These are phyloP conservation scores for Ceratocystis papillata DNA, from an alignment of 2,329 filamentous ascomycete genomes.

Conservation along the genomic window DNA sequence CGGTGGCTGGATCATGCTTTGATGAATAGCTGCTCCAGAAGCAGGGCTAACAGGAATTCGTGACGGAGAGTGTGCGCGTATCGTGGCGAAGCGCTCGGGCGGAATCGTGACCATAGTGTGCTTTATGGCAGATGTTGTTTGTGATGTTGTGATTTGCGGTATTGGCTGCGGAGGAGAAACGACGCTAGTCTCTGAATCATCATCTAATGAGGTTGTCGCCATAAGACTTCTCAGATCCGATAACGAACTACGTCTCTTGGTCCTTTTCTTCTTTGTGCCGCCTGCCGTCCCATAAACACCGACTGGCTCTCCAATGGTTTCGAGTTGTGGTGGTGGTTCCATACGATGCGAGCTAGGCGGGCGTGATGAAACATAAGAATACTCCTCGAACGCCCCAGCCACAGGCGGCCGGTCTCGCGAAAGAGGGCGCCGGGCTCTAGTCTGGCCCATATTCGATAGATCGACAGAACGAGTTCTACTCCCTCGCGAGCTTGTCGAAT, in stretches of 20 bases:
- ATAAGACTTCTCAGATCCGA: constrained; percentile 71
- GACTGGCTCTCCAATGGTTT: constrained; percentile 50
- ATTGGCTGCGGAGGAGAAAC: constrained; percentile 19
- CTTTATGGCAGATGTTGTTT: constrained; percentile 22
- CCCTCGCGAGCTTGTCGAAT: constrained; percentile 23
- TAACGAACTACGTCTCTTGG: constrained; percentile 77
- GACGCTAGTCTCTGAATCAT: constrained; percentile 27
- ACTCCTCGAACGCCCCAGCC: constrained; percentile 51
- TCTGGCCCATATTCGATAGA: constrained; percentile 32
- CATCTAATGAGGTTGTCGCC: constrained; percentile 44
- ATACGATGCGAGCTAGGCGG: constrained; percentile 48
- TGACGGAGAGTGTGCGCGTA: constrained; percentile 35
- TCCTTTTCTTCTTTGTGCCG: constrained; percentile 45
- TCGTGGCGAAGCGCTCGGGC: constrained; percentile 22
- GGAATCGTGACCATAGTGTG: constrained; percentile 23
- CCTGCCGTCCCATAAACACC: constrained; percentile 32
- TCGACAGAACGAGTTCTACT: constrained; percentile 71
- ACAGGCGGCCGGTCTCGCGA: constrained; percentile 52
- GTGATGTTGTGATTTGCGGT: constrained; percentile 21
- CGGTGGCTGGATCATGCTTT: constrained; percentile 32
- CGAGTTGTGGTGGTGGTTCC: constrained; percentile 40
- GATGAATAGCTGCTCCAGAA: constrained; percentile 26
- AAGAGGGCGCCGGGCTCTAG: constrained; percentile 37
- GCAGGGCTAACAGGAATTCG: constrained; percentile 45
- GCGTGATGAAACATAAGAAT: constrained; percentile 31